These are phyloP conservation scores for Echites panduratus DNA, from an alignment of 257 asterid species.

Conservation along the genomic window DNA sequence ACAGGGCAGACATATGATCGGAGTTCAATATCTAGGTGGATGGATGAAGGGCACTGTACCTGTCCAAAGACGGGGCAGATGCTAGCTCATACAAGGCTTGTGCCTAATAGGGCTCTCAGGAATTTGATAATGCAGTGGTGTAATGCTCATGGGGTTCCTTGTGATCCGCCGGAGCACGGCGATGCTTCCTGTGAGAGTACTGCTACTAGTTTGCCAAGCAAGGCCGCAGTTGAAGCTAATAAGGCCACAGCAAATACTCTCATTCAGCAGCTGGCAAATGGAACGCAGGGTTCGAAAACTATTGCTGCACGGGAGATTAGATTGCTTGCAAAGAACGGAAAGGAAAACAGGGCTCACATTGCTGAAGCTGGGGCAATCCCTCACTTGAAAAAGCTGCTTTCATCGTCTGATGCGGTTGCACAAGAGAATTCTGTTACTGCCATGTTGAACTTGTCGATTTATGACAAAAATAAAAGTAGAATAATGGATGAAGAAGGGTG, in stretches of 20 bases:
- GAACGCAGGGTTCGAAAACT: slow-evolving; percentile 53
- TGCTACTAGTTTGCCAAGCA: slow-evolving; percentile 40
- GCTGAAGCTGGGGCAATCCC: slow-evolving; percentile 90
- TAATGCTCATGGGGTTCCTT: slow-evolving; percentile 55
- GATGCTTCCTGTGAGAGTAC: slow-evolving; percentile 36
- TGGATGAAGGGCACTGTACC: slow-evolving; percentile 78
- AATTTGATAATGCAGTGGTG: slow-evolving; percentile 80
- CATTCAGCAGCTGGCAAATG: slow-evolving; percentile 56
- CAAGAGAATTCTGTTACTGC: slow-evolving; percentile 95
- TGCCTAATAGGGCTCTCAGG: slow-evolving; percentile 66
- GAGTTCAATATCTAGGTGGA: slow-evolving; percentile 69
- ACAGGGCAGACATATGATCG: slow-evolving; percentile 96
- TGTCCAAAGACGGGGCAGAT: slow-evolving; percentile 89
- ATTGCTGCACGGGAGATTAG: slow-evolving; percentile 81
- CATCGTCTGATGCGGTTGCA: slow-evolving; percentile 52
- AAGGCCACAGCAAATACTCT: slow-evolving; percentile 59
- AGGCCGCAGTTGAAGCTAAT: slow-evolving; percentile 64
- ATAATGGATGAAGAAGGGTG: slow-evolving; percentile 86
- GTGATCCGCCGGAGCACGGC: slow-evolving; percentile 48
- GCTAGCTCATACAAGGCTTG: slow-evolving; percentile 54
- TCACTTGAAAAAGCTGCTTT: slow-evolving; percentile 49
- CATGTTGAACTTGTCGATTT: slow-evolving; percentile 72
- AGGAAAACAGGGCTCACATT: slow-evolving; percentile 67
- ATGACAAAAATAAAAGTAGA: slow-evolving; percentile 67
- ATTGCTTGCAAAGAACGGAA: slow-evolving; percentile 69